These are phyloP conservation scores for Apiospora marii DNA, from an alignment of 2,329 filamentous ascomycete species.

Conservation along the genomic window DNA sequence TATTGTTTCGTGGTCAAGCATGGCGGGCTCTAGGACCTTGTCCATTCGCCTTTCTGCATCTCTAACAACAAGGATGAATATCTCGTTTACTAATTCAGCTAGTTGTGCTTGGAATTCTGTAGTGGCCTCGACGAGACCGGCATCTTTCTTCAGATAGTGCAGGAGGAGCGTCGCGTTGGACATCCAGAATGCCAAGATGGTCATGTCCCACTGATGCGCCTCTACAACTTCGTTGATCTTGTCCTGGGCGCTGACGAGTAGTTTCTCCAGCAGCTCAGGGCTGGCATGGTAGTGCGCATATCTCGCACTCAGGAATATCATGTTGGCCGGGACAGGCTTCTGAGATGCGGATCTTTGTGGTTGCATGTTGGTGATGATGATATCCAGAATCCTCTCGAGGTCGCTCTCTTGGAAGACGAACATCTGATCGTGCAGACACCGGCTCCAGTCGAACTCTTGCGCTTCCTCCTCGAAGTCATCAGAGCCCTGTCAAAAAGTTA, in stretches of 20 bases:
- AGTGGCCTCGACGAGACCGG: conserved; percentile 80
- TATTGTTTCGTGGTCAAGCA: conserved; percentile 98
- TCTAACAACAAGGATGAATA: conserved; percentile 95
- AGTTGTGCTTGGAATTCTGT: conserved; percentile 91
- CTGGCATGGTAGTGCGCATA: conserved; percentile 98
- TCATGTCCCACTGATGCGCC: conserved; percentile 98
- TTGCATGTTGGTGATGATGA: conserved; percentile 98
- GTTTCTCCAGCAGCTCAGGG: conserved; percentile 79
- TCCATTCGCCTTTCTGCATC: conserved; percentile 96
- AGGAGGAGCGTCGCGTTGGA: conserved; percentile 95
- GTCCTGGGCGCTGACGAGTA: conserved; percentile 88
- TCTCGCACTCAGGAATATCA: conserved; percentile 92
- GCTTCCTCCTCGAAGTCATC: conserved; percentile 88
- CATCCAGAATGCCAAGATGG: conserved; percentile 97
- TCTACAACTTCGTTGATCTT: conserved; percentile 99
- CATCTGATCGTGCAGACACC: conserved; percentile 97
- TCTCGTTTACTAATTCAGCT: conserved; percentile 95
- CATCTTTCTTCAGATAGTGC: conserved; percentile 96
- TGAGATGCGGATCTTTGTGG: conserved; percentile 95
- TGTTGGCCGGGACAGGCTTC: conserved; percentile 96
- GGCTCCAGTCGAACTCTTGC: conserved; percentile 95
- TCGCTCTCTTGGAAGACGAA: conserved; percentile 98
- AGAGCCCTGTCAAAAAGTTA: conserved; percentile 55
- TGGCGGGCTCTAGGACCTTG: conserved; percentile 90
- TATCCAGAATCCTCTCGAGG: conserved; percentile 88